Evolutionary conservation across 305 asterid species (phyloP).

Genomic region (Euphrasia arctica): DNA sequence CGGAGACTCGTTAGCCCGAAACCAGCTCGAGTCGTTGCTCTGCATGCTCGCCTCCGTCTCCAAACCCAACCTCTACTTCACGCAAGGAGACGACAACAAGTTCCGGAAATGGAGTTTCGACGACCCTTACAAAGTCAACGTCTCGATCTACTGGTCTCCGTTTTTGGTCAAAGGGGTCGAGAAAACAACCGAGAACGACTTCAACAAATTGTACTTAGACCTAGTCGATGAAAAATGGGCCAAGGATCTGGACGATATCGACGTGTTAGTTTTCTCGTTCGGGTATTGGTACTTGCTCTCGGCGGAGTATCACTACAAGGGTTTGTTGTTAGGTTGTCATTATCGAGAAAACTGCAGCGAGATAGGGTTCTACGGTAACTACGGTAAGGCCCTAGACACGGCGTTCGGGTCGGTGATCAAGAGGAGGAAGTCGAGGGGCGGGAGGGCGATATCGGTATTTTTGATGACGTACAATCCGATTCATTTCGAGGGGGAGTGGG

Average conservation of each 20-base stretch:
- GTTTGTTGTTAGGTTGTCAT: slow-evolving; percentile 62
- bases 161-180: slow-evolving; percentile 71
- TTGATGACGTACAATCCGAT: slow-evolving; percentile 66
- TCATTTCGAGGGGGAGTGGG: slow-evolving; percentile 94
- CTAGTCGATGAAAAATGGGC: slow-evolving; percentile 63
- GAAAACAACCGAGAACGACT: slow-evolving; percentile 33
- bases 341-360: slow-evolving; percentile 45
- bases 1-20: slow-evolving; percentile 85
- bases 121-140: slow-evolving; percentile 38
- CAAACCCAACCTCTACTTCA: slow-evolving; percentile 44
- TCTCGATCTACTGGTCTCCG: slow-evolving; percentile 84
- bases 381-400: slow-evolving; percentile 48
- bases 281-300: slow-evolving; percentile 81
- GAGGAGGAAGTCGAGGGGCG: slow-evolving; percentile 21
- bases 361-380: slow-evolving; percentile 56
- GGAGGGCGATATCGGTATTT: slow-evolving; percentile 29
- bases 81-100: slow-evolving; percentile 55
- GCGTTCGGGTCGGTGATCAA: slow-evolving; percentile 36
- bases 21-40: slow-evolving; percentile 73
- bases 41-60: slow-evolving; percentile 57
- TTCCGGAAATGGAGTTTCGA: slow-evolving; percentile 63
- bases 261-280: slow-evolving; percentile 48
- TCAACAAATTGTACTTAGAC: slow-evolving; percentile 51
- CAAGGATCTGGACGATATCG: slow-evolving; percentile 35
- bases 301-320: slow-evolving; percentile 40